Evolutionary conservation across 73 alveolate genomes (phyloP), one percentile per base, ranked within the genome.

Genomic region (Uronychia binucleata): DNA sequence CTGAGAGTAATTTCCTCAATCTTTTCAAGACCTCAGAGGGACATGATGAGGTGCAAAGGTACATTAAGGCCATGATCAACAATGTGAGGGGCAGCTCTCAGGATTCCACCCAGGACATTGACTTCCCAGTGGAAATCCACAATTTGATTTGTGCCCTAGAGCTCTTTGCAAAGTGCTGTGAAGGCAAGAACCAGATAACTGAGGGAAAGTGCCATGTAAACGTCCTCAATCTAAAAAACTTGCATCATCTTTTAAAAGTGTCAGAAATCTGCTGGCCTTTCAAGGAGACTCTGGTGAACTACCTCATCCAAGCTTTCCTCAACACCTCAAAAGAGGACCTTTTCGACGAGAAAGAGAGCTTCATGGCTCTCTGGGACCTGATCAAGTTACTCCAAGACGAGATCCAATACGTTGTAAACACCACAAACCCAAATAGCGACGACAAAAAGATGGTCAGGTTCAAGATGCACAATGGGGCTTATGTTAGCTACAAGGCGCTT

Each of bases 241-340:
- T 84, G 0, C 31, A 27, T 33, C 33, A 58, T 28, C 79, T 84
- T 0, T 57, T 89, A 0, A 58, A 89, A 28, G 57, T 74, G 28
- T 84, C 89, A 14, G 95, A 89, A n/a, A 31, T 74, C 29, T 82
- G 67, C 28, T 80, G 91, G 91, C 96, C 96, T 26, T 77, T 90
- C 1, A 90, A 90, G 78, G 34, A 19, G 31, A 26, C 90, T 11
- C 0, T 86, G 28, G 78, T 86, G 28, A 35, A 85, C 26, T 90
- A 86, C 34, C 33, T 86, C 1, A 75, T 75, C 32, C 79, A 89
- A 28, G 59, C 91, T 32, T 88, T 77, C 80, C 19, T 89, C 26
- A 87, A 77, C 59, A 31, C 34, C 27, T 31, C 77, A 25, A 46
- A 57, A 28, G 58, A 28, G 1, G 86, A 79, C 28, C 5, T 79